Conservation (phyloP, 495 filamentous ascomycete species). For the Terfezia boudieri region DNA sequence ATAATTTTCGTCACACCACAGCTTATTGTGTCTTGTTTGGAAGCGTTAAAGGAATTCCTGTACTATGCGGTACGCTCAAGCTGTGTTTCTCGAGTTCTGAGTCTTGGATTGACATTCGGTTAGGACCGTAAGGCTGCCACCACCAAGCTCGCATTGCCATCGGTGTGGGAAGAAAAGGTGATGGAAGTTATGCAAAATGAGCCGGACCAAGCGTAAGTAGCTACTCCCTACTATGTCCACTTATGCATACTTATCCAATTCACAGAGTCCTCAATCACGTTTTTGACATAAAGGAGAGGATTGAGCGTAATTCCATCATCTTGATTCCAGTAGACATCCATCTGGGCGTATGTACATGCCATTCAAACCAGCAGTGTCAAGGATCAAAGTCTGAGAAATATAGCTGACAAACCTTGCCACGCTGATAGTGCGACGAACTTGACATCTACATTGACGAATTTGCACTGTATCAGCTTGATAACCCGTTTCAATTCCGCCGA, state of each 20-base stretch:
- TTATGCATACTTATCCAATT: not conserved
- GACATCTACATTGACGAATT: conserved; percentile 13
- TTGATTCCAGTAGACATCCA: not conserved
- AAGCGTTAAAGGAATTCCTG: conserved; percentile 5
- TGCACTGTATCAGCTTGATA: conserved; percentile 11
- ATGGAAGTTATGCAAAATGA: not conserved
- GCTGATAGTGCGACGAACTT: conserved; percentile 4
- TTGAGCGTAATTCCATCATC: not conserved
- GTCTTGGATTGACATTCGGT: not conserved
- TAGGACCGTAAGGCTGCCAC: conserved; percentile 8
- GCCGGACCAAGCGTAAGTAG: not conserved
- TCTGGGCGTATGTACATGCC: not conserved
- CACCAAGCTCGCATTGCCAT: conserved; percentile 1
- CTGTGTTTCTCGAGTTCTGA: too few species aligned
- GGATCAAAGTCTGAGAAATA: too few species aligned
- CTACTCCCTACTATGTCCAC: too few species aligned
- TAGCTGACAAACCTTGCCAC: too few species aligned
- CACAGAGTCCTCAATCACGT: not conserved
- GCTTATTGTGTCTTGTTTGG: conserved; percentile 6
- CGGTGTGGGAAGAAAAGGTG: not conserved
- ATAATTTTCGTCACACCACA: conserved; percentile 14
- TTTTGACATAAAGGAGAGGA: not conserved
- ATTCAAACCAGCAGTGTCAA: not conserved
- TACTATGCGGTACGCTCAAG: conserved; percentile 7
- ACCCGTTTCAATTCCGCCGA: conserved; percentile 8